These are phyloP conservation scores for Physaria fendleri DNA, from an alignment of 345 rosid species.

Conservation along the genomic window DNA sequence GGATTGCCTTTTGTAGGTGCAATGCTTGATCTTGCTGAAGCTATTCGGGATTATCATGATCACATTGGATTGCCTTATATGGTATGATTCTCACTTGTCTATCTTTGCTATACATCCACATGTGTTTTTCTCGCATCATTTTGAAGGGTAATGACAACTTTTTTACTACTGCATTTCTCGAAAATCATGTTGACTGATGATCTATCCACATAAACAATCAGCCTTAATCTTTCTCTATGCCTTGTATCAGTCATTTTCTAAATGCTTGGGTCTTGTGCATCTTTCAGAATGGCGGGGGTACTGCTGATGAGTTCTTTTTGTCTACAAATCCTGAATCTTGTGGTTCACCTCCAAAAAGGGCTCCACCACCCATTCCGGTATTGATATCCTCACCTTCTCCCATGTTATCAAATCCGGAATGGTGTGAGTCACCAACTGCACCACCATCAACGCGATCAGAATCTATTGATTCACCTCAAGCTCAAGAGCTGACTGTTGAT, in stretches of 20 bases:
- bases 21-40: slow-evolving; percentile 89
- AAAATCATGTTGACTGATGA: neutral
- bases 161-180: neutral
- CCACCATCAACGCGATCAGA: slow-evolving; percentile 55
- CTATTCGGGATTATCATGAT: slow-evolving; percentile 93
- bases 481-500: slow-evolving; percentile 85
- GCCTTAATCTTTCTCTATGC: neutral
- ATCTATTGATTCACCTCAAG: slow-evolving; percentile 63
- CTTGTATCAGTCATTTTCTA: neutral
- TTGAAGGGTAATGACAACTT: neutral
- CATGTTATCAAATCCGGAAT: slow-evolving; percentile 26
- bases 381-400: slow-evolving; percentile 42
- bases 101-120: neutral
- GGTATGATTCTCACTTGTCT: slow-evolving; percentile 37
- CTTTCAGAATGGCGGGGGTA: slow-evolving; percentile 59
- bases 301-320: slow-evolving; percentile 82
- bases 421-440: slow-evolving; percentile 42
- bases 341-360: slow-evolving; percentile 92
- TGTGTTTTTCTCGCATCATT: too few species aligned
- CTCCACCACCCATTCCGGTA: slow-evolving; percentile 65
- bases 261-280: slow-evolving; percentile 9
- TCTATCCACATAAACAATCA: neutral
- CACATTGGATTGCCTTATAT: slow-evolving; percentile 68
- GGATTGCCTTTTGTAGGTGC: slow-evolving; percentile 84
- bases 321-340: slow-evolving; percentile 73